Base-by-base conservation (phyloP, 768 basidiomycete species). In the Mycena rosella region DNA sequence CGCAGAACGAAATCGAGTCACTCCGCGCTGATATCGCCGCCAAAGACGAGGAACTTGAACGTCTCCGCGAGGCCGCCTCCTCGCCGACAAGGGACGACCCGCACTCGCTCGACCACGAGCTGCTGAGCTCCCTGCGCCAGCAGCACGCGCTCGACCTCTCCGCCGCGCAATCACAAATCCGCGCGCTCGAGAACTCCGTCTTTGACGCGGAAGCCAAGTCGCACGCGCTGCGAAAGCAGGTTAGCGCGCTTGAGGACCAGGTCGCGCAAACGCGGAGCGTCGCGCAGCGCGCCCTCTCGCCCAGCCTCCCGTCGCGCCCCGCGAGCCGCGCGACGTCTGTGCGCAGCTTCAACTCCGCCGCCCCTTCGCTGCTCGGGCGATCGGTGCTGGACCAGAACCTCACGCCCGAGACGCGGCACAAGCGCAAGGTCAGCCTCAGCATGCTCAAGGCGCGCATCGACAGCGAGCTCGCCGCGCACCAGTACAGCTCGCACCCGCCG, bases 401-500 rank as follows among this genome's bases (percentile, higher is more conserved):
- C 53, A 88, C 91, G 9, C 86, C 91, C 0, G 92, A 94, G 77
- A 90, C 91, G 38, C 82, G 87, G 30, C 94, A 95, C 78, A 95
- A 95, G 74, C 91, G 94, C 61, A 87, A 89, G 72, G 89, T 94
- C 72, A 94, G 92, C 78, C 78, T 96, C 72, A 89, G 91, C 78
- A 96, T 96, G 93, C 87, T 96, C 56, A 95, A 95, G 75, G 94
- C 93, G 24, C 89, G 95, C 48, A 96, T 96, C 72, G 93, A 95
- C 67, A 91, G 92, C 76, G 95, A 96, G 78, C 80, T 85, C 22
- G 88, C 85, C 18, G 79, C 80, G 3, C 79, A 64, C n/a, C 52
- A 67, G 29, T 20, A 44, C 38, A 56, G 42, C 22, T 78, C 81
- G 40, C 82, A 81, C 34, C 83, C 87, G 2, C 80, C 84, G 5